Conservation (phyloP, 2,329 filamentous ascomycete species). For the Clarireedia paspali region DNA sequence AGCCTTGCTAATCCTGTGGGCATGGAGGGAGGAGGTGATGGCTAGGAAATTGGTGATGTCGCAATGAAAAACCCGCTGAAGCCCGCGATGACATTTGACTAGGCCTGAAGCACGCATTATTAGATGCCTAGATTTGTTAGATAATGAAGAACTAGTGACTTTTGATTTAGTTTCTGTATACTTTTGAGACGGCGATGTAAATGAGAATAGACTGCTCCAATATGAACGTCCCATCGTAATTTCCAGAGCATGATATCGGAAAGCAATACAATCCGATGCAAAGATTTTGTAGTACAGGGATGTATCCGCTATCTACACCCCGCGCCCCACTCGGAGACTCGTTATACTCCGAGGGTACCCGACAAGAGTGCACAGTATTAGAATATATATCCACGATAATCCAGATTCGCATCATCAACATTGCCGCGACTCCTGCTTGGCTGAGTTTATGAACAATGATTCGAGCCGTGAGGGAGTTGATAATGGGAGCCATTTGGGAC, state of each 20-base stretch:
- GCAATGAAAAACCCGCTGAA: background rate
- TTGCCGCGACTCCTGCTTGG: background rate
- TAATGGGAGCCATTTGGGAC: background rate
- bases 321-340: background rate
- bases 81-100: no score
- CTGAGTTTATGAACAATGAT: background rate
- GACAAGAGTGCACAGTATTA: background rate
- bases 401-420: background rate
- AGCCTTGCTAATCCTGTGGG: constrained; percentile 26
- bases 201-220: no score
- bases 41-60: constrained; percentile 11
- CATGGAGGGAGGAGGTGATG: constrained; percentile 31
- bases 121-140: no score
- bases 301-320: background rate
- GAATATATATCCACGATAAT: background rate
- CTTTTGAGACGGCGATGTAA: no score
- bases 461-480: background rate
- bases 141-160: no score
- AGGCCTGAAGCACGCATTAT: no score
- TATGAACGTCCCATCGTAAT: no score
- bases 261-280: background rate
- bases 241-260: background rate
- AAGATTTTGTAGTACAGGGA: background rate
- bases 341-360: background rate
- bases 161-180: no score